Conservation (phyloP, 805 yeast species). For the Suhomyces sp. region DNA sequence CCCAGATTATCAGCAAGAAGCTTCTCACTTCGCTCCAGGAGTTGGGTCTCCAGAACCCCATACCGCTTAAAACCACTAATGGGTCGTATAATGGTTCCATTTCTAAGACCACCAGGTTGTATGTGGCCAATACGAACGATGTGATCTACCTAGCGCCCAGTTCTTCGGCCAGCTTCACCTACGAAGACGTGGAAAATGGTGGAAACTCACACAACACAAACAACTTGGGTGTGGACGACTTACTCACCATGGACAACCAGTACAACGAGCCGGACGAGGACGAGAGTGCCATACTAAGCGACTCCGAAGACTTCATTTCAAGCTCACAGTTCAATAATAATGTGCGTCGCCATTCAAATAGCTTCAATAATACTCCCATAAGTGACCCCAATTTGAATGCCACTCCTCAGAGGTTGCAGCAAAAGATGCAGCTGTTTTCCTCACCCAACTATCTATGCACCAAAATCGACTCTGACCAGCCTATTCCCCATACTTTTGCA, state of each 20-base stretch:
- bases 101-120: conserved; percentile 28
- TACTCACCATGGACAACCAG: conserved; percentile 2
- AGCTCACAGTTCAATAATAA: background rate
- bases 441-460: conserved; percentile 38
- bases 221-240: conserved; percentile 4
- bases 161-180: conserved; percentile 36
- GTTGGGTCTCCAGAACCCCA: conserved; percentile 40
- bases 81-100: conserved; percentile 20
- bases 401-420: conserved; percentile 12
- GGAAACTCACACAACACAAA: conserved; percentile 11
- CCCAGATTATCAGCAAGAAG: conserved; percentile 35
- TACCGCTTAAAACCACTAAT: conserved; percentile 30
- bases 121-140: conserved; percentile 39
- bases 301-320: conserved; percentile 9
- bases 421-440: conserved; percentile 22
- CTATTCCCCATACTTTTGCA: conserved; percentile 53
- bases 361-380: conserved; percentile 1
- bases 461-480: conserved; percentile 36
- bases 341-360: background rate
- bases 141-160: conserved; percentile 41
- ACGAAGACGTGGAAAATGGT: conserved; percentile 44
- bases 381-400: conserved; percentile 9
- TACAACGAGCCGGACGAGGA: background rate
- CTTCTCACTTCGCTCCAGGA: conserved; percentile 27
- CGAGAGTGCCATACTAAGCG: conserved; percentile 11